phyloP scores from a whole-genome alignment of 768 basidiomycete genomes.

The Suillus subalutaceus region DNA sequence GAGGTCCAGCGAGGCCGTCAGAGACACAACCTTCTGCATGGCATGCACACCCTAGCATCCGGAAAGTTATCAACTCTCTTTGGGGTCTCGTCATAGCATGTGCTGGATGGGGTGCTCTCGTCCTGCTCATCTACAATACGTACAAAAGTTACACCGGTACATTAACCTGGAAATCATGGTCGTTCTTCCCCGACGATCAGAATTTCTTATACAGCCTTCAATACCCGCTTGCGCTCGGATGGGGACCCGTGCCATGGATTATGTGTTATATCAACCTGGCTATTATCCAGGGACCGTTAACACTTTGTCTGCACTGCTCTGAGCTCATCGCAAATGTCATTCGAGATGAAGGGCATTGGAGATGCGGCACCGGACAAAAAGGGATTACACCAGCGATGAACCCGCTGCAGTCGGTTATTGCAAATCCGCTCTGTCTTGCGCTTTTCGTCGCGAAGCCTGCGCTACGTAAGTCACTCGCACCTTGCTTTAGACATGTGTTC shows the following conservation, averaged over 20 bases:
- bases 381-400: slow-evolving; percentile 22
- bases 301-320: slow-evolving; percentile 31
- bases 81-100: no score
- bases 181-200: slow-evolving; percentile 27
- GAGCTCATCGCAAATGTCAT: slow-evolving; percentile 32
- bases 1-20: no score
- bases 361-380: slow-evolving; percentile 19
- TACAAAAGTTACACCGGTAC: background rate
- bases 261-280: slow-evolving; percentile 28
- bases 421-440: slow-evolving; percentile 14
- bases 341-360: slow-evolving; percentile 28
- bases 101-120: no score
- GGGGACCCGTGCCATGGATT: slow-evolving; percentile 20
- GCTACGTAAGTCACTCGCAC: slow-evolving; percentile 22
- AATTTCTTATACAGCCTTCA: slow-evolving; percentile 21
- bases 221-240: background rate
- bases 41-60: no score
- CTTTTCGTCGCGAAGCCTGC: slow-evolving; percentile 26
- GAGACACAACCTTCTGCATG: no score
- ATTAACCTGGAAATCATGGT: slow-evolving; percentile 23
- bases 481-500: background rate
- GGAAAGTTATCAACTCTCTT: no score
- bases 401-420: slow-evolving; percentile 28
- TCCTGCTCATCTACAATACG: background rate
- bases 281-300: slow-evolving; percentile 31